Conservation (phyloP, 108 stramenopile genomes). For the Ochromonas danica region DNA sequence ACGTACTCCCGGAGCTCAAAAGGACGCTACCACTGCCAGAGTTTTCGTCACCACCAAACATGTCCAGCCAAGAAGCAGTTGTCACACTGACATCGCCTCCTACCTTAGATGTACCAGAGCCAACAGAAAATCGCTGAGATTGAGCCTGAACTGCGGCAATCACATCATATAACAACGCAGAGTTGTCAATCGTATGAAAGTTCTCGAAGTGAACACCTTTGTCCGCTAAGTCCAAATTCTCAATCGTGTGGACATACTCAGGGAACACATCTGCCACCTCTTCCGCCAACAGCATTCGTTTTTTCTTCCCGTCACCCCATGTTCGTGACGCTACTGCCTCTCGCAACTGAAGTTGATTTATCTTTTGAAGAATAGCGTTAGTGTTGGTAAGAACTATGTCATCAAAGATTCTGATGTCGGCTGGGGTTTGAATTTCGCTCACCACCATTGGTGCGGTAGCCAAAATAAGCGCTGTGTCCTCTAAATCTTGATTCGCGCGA, state of each 20-base stretch:
- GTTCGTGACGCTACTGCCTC: not conserved
- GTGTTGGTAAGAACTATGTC: slow-evolving; percentile 59
- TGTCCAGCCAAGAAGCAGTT: not conserved
- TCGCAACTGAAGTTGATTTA: slow-evolving; percentile 48
- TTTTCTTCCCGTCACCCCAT: slow-evolving; percentile 49
- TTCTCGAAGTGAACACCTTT: slow-evolving; percentile 54
- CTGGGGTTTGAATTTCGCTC: slow-evolving; percentile 47
- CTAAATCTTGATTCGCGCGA: too few relatives aligned
- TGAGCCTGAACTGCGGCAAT: slow-evolving; percentile 22
- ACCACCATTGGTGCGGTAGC: slow-evolving; percentile 49
- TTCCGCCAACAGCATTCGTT: slow-evolving; percentile 71
- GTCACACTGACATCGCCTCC: not conserved
- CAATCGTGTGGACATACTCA: slow-evolving; percentile 64
- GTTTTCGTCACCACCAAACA: not conserved
- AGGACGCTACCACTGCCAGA: not conserved
- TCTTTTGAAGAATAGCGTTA: slow-evolving; percentile 62
- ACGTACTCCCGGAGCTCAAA: not conserved
- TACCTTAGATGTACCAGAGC: not conserved
- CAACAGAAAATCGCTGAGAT: not conserved
- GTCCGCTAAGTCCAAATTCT: slow-evolving; percentile 56
- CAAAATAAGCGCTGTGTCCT: too few relatives aligned
- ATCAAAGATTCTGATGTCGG: slow-evolving; percentile 67
- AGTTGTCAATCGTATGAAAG: slow-evolving; percentile 58
- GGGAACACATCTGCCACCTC: slow-evolving; percentile 67
- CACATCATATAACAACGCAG: slow-evolving; percentile 47